Conservation (phyloP, 352 stramenopile species). For the Phytophthora aleatoria region DNA sequence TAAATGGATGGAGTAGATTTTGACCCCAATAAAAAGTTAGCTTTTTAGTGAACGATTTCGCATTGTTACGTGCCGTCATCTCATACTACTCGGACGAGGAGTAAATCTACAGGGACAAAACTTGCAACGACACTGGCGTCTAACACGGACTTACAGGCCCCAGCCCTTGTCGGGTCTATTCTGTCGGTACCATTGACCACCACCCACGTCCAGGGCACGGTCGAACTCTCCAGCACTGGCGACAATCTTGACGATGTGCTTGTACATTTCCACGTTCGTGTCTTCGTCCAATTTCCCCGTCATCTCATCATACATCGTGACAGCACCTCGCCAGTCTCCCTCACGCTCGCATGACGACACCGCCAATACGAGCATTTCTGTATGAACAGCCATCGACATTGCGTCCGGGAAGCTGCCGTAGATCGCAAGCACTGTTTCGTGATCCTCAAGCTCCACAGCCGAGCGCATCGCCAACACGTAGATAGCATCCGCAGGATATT, state of each 20-base stretch:
- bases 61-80: conserved; percentile 8
- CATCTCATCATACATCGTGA: conserved; percentile 81
- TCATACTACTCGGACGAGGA: conserved; percentile 9
- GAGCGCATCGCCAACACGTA: conserved; percentile 69
- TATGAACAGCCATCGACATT: conserved; percentile 61
- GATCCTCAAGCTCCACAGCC: conserved; percentile 48
- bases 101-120: conserved; percentile 4
- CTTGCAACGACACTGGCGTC: background rate
- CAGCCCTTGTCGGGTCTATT: conserved; percentile 78
- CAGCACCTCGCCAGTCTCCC: conserved; percentile 74
- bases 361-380: conserved; percentile 49
- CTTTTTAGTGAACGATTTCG: conserved; percentile 21
- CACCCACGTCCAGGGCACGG: conserved; percentile 81
- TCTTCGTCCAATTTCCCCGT: conserved; percentile 54
- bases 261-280: conserved; percentile 80
- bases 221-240: conserved; percentile 85
- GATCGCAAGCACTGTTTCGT: conserved; percentile 64
- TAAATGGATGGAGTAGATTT: conserved; percentile 82
- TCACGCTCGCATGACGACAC: conserved; percentile 67
- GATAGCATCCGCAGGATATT: conserved; percentile 69
- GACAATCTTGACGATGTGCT: conserved; percentile 83
- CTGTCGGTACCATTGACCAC: conserved; percentile 85
- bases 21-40: conserved; percentile 31
- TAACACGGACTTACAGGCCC: conserved; percentile 27
- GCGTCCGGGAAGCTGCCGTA: conserved; percentile 51